Percentiles rank a stretch among this genome's conserved stretches.
Conservation (phyloP, 352 stramenopile genomes). For the Thalassiosira mediterranea region DNA sequence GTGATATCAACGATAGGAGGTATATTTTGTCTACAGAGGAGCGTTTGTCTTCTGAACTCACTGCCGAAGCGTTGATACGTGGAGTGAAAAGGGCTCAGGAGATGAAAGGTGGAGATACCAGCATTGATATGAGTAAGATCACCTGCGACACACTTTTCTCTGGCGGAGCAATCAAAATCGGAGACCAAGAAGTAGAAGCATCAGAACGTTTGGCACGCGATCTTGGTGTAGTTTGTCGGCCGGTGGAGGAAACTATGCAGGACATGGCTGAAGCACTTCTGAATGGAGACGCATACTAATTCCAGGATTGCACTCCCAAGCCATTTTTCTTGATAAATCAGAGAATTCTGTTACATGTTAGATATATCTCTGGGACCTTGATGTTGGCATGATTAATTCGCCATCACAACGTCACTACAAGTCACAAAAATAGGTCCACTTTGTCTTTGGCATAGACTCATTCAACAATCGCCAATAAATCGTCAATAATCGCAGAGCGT, state of each 20-base stretch:
- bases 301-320: too few species aligned
- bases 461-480: too few species aligned
- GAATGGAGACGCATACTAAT: too few species aligned
- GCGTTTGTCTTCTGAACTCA: slow-evolving; percentile 61
- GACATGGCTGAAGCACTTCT: slow-evolving; percentile 68
- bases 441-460: too few species aligned
- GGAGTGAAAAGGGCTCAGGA: slow-evolving; percentile 24
- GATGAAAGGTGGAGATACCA: slow-evolving; percentile 14
- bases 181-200: slow-evolving; percentile 67
- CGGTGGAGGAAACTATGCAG: slow-evolving; percentile 68
- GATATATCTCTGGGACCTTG: too few species aligned
- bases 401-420: too few species aligned
- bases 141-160: slow-evolving; percentile 71
- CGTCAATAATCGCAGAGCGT: too few species aligned
- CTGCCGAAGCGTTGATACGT: slow-evolving; percentile 58
- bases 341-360: too few species aligned
- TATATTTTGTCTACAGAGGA: slow-evolving; percentile 78
- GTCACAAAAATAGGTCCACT: too few species aligned
- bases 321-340: too few species aligned
- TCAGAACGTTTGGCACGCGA: slow-evolving; percentile 55
- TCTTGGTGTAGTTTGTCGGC: slow-evolving; percentile 56
- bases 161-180: slow-evolving; percentile 80
- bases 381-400: too few species aligned
- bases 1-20: slow-evolving; percentile 41
- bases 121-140: slow-evolving; percentile 58